Evolutionary conservation across 495 filamentous ascomycete genomes (phyloP).

Genomic region (Tricharina praecox): DNA sequence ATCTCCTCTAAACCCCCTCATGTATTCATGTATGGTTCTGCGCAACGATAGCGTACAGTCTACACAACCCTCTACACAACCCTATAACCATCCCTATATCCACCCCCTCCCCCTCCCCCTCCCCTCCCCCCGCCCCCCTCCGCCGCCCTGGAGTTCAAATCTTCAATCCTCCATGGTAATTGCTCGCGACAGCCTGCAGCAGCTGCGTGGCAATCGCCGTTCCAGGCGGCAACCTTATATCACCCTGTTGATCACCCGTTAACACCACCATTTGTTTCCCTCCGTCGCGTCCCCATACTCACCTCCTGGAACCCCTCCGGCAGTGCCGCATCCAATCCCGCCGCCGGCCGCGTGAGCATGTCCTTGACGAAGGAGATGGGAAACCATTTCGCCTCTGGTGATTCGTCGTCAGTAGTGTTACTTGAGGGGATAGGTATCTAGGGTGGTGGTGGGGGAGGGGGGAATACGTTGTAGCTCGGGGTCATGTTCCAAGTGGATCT

Average conservation of each 20-base stretch:
- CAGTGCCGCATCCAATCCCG: constrained; percentile 47
- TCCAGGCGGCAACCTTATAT: constrained; percentile 50
- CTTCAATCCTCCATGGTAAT: constrained; percentile 30
- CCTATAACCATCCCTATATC: too few species aligned
- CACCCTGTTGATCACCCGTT: constrained; percentile 29
- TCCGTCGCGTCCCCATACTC: too few species aligned
- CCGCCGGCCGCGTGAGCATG: constrained; percentile 42
- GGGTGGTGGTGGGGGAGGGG: too few species aligned
- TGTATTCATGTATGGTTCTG: too few species aligned
- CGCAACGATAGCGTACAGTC: too few species aligned
- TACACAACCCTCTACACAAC: too few species aligned
- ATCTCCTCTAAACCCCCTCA: too few species aligned
- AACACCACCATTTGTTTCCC: too few species aligned
- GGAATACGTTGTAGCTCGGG: constrained; percentile 52
- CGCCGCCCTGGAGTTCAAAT: too few species aligned
- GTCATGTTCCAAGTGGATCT: constrained; percentile 67
- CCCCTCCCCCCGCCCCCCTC: too few species aligned
- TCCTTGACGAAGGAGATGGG: constrained; percentile 49
- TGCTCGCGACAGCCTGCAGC: constrained; percentile 38
- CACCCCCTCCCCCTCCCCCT: too few species aligned
- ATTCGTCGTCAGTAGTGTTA: neutral
- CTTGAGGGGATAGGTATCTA: too few species aligned
- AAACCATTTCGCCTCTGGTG: constrained; percentile 63
- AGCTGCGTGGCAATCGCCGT: constrained; percentile 72
- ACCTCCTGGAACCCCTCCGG: constrained; percentile 49